Evolutionary conservation across 1,284 basidiomycete species (phyloP), one percentile per base, ranked within the genome.

Genomic region (Lentinus polychrous): DNA sequence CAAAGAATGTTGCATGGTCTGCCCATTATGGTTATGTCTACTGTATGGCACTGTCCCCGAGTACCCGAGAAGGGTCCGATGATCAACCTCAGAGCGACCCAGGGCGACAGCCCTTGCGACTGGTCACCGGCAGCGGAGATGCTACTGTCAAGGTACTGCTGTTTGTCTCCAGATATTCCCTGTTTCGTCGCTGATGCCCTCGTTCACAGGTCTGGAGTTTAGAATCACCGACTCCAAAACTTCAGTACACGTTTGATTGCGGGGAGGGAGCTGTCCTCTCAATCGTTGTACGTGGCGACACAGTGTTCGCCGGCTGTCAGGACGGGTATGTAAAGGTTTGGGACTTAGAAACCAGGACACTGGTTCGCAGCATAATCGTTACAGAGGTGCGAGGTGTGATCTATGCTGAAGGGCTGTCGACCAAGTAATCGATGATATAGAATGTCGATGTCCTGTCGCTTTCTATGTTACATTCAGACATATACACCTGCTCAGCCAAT

Each of bases 21-120:
- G 94, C 94, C 1, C 94, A 98, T 65, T 93, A 83, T 64, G 94
- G 94, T 8, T 98, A 98, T 62, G 78, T 97, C 12, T 97, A 97
- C 62, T 91, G 88, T 55, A 83, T 97, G 74, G 70, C 79, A 0
- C 68, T 86, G 32, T 61, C 86, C 7, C 75, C 75, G 15, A 67
- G 67, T 24, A 62, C 60, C 8, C 59, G 66, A 42, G 66, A 68
- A 47, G 67, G 69, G 20, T 67, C 63, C 7, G 60, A 69, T 49
- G 63, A 68, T 58, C 44, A 54, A 52, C 52, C 49, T 8, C 51
- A 51, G 31, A 33, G n/a, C 10, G 44, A 63, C 24, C 61, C 58
- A 35, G 20, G 17, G 6, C 27, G 27, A 27, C 55, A 60, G 6
- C 64, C 60, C 17, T 67, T 75, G 8, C 78, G 83, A 55, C 75